Evolutionary conservation across 805 yeast genomes (phyloP), one percentile per base, ranked within the genome.

Genomic region (Candida ovalis): DNA sequence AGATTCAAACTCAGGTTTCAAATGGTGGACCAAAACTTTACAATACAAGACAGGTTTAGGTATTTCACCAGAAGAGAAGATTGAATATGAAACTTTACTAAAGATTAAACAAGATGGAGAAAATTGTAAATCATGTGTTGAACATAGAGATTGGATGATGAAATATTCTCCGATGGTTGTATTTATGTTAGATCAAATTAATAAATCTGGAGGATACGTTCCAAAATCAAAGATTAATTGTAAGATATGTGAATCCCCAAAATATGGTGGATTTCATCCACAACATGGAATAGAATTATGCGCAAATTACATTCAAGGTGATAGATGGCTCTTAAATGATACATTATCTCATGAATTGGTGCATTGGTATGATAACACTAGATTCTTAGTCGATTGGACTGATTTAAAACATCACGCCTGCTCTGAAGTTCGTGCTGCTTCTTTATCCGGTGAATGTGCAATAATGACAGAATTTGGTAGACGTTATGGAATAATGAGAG

Each of bases 321-420:
- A 82, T 62, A 83, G 83, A 61, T 81, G 85, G 77, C 95, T 88
- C 58, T 67, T 90, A 49, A 97, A 92, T 62, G 98, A 94, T 60
- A 88, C 96, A 0, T 69, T 94, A 53, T 77, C 97, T 1, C 99
- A 94, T 63, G 99, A 94, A 63, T 73, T 94, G 64, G 82, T 94
- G 30, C 99, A 94, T 67, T 94, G 90, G 52, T 94, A 88, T 67
- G 99, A 94, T 68, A 84, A 90, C 61, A 72, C 88, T 54, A 85
- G 89, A 65, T 94, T 94, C 73, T 73, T 88, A 46, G 90, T 94
- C 2, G 88, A 94, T 66, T 86, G 96, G 86, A 61, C 76, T 47
- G 81, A 92, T 66, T 71, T 94, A 61, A 80, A 81, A 60, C 99
- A 94, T 62, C 98, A 92, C 63, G 99, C 99, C 0, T 94, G 99